These are phyloP conservation scores for Vitis amurensis DNA, from an alignment of 164 flowering plant species.

Conservation along the genomic window DNA sequence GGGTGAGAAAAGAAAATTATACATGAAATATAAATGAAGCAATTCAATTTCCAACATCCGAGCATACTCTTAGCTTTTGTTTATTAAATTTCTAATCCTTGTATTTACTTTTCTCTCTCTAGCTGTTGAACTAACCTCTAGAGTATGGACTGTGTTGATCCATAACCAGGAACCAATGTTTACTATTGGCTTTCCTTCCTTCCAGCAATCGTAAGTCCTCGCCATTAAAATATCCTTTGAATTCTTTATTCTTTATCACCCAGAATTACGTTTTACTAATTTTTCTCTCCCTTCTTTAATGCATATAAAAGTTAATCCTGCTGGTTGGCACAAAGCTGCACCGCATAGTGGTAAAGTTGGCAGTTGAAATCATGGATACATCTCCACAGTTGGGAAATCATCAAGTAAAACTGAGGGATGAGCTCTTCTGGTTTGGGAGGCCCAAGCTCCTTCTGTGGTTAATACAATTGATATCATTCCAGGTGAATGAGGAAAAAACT, in stretches of 20 bases:
- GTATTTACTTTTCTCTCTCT: not conserved
- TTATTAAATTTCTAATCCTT: not conserved
- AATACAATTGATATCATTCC: slow-evolving; percentile 78
- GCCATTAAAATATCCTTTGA: not conserved
- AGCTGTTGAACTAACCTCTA: not conserved
- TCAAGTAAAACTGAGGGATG: slow-evolving; percentile 73
- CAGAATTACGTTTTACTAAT: not conserved
- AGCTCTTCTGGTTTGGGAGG: slow-evolving; percentile 88
- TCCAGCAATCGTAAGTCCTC: slow-evolving; percentile 69
- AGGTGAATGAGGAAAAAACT: slow-evolving; percentile 36
- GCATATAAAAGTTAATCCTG: slow-evolving; percentile 55
- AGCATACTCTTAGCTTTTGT: too few relatives aligned
- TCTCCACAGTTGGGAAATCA: slow-evolving; percentile 28
- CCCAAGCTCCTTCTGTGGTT: slow-evolving; percentile 64
- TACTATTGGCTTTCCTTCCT: slow-evolving; percentile 88
- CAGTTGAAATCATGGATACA: slow-evolving; percentile 60
- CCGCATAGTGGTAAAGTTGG: slow-evolving; percentile 75
- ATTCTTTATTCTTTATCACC: not conserved
- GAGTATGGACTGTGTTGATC: slow-evolving; percentile 8
- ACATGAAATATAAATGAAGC: too few relatives aligned
- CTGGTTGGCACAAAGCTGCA: slow-evolving; percentile 82
- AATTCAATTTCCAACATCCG: too few relatives aligned
- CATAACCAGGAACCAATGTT: slow-evolving; percentile 58
- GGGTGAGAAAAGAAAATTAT: too few relatives aligned
- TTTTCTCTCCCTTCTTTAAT: not conserved